phyloP scores from a whole-genome alignment of 345 rosid species.

The Citrus australasica region DNA sequence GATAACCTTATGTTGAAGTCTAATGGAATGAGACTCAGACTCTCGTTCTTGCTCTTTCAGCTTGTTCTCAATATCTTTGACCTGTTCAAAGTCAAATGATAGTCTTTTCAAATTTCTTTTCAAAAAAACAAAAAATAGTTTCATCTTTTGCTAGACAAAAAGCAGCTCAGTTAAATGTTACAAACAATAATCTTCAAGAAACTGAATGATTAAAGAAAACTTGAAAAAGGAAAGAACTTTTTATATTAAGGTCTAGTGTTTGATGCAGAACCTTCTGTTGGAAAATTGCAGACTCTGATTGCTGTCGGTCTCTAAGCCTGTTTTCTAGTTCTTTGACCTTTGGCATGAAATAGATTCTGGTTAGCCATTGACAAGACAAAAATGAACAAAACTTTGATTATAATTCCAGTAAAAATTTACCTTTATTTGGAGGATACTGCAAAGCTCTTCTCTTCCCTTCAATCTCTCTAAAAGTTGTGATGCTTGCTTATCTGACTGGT shows the following conservation, averaged over 20 bases:
- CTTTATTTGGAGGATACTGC: slow-evolving; percentile 30
- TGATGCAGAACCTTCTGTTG: slow-evolving; percentile 51
- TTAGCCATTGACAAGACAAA: slow-evolving; percentile 10
- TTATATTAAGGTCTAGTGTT: background rate
- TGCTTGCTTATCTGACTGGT: slow-evolving; percentile 27
- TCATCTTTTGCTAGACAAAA: background rate
- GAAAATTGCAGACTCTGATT: slow-evolving; percentile 44
- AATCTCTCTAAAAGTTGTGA: slow-evolving; percentile 36
- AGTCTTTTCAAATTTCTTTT: background rate
- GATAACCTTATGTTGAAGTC: slow-evolving; percentile 58
- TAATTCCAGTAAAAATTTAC: slow-evolving; percentile 14
- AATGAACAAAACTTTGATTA: background rate
- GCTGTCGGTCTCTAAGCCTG: slow-evolving; percentile 61
- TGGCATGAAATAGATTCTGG: slow-evolving; percentile 7
- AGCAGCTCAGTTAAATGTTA: background rate
- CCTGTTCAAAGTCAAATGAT: slow-evolving; percentile 36
- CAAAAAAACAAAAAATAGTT: background rate
- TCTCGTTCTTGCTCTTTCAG: slow-evolving; percentile 58
- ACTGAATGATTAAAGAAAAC: slow-evolving; percentile 1
- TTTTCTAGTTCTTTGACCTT: slow-evolving; percentile 76
- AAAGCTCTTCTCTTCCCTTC: slow-evolving; percentile 31
- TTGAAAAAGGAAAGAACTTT: background rate
- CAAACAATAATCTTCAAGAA: background rate
- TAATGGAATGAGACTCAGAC: slow-evolving; percentile 40
- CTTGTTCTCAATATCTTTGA: slow-evolving; percentile 67